Conservation (phyloP, 106 monocot species). For the Dioscorea zingiberensis region DNA sequence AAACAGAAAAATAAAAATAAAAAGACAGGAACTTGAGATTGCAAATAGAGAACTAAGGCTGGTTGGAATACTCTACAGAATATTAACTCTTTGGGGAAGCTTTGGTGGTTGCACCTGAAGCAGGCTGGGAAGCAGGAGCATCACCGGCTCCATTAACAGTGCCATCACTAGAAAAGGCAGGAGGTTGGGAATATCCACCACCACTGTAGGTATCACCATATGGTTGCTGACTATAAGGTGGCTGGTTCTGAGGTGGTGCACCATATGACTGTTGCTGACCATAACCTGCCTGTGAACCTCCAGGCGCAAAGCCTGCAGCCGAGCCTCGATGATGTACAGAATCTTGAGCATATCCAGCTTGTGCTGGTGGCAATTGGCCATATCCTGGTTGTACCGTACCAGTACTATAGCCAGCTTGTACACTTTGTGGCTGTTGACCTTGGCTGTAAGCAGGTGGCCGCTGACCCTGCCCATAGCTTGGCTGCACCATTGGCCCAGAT, state of each 20-base stretch:
- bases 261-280: slow-evolving; percentile 33
- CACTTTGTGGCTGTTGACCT: slow-evolving; percentile 7
- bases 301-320: slow-evolving; percentile 10
- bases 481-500: too few relatives aligned
- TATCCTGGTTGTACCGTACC: slow-evolving; percentile 28
- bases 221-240: slow-evolving; percentile 33
- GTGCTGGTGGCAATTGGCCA: slow-evolving; percentile 10
- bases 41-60: too few relatives aligned
- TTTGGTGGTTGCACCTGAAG: slow-evolving; percentile 15
- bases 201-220: slow-evolving; percentile 53
- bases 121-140: slow-evolving; percentile 15
- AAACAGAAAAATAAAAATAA: too few relatives aligned
- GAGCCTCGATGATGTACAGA: slow-evolving; percentile 2
- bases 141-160: slow-evolving; percentile 18
- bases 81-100: slow-evolving; percentile 22
- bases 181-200: slow-evolving; percentile 43
- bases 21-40: too few relatives aligned
- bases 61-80: too few relatives aligned
- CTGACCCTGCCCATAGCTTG: slow-evolving; percentile 38
- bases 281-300: slow-evolving; percentile 35
- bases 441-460: slow-evolving; percentile 25
- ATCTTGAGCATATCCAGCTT: slow-evolving; percentile 12
- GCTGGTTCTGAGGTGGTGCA: slow-evolving; percentile 17
- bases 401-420: slow-evolving; percentile 19
- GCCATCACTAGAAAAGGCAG: slow-evolving; percentile 35